Evolutionary conservation across 129 eudicot species (phyloP).

Genomic region (Lactuca sativa): DNA sequence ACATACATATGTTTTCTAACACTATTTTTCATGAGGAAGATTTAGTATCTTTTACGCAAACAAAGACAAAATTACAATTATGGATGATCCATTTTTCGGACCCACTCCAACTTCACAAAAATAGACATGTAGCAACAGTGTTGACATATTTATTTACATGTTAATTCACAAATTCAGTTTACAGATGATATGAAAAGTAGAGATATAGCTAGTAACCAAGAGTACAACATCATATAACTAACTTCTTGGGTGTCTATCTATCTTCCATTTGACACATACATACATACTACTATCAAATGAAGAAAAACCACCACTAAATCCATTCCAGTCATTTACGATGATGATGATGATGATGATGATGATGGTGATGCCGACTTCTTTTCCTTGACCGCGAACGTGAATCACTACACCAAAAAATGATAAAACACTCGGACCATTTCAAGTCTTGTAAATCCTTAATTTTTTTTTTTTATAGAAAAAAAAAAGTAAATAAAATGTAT

Average conservation of each 20-base stretch:
- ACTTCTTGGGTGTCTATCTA: too few species aligned
- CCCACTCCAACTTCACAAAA: too few species aligned
- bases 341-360: slow-evolving; percentile 19
- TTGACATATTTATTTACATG: slow-evolving; percentile 26
- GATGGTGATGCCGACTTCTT: slow-evolving; percentile 41
- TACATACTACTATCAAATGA: slow-evolving; percentile 3
- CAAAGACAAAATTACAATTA: too few species aligned
- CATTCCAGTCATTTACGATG: slow-evolving; percentile 33
- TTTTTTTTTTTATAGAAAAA: not conserved
- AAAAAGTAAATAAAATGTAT: not conserved
- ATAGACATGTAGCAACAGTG: not conserved
- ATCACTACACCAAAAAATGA: slow-evolving; percentile 38
- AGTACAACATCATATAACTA: slow-evolving; percentile 19
- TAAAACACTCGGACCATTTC: not conserved
- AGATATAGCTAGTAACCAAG: slow-evolving; percentile 15
- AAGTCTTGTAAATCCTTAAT: too few species aligned
- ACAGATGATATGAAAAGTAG: slow-evolving; percentile 14
- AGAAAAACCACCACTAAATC: not conserved
- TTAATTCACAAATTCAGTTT: slow-evolving; percentile 31
- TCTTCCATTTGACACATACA: slow-evolving; percentile 2
- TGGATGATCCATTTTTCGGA: too few species aligned
- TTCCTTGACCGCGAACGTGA: slow-evolving; percentile 46
- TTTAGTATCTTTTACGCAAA: too few species aligned
- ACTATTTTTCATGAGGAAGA: too few species aligned
- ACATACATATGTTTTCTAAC: too few species aligned